Evolutionary conservation across 2,329 filamentous ascomycete species (phyloP).

Genomic region (Fusarium abutilonis): DNA sequence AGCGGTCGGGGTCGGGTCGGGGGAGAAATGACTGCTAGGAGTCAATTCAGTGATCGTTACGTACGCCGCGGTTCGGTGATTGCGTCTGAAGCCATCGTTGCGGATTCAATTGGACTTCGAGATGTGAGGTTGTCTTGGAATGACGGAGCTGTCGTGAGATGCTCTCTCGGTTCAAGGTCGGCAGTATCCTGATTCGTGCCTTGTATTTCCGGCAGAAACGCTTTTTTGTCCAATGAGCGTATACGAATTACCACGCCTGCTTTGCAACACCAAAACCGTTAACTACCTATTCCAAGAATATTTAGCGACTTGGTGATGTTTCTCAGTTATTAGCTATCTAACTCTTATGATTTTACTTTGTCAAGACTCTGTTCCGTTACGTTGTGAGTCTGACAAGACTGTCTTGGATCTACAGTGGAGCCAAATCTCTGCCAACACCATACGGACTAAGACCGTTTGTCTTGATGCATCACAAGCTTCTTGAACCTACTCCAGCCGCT

Average conservation of each 20-base stretch:
- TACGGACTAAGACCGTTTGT: no score
- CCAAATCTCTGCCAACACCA: no score
- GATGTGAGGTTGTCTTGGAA: constrained; percentile 44
- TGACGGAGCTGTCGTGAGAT: constrained; percentile 44
- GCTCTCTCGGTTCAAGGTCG: constrained; percentile 46
- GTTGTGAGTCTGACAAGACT: background rate
- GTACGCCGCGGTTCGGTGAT: constrained; percentile 53
- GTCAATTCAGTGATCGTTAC: constrained; percentile 32
- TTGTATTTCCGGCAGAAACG: constrained; percentile 42
- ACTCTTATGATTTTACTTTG: fast-evolving
- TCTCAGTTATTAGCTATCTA: background rate
- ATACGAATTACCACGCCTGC: constrained; percentile 43
- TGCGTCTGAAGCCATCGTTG: constrained; percentile 52
- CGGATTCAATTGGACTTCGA: constrained; percentile 50
- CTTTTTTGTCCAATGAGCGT: constrained; percentile 32
- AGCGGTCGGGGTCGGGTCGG: constrained; percentile 30
- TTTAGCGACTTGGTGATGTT: background rate
- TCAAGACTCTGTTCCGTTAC: fast-evolving
- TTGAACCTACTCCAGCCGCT: constrained; percentile 7
- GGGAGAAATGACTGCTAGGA: constrained; percentile 15
- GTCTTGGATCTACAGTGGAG: background rate
- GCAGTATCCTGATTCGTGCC: constrained; percentile 41
- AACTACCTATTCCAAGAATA: background rate
- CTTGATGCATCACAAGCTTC: no score
- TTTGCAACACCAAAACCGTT: background rate